phyloP scores from a whole-genome alignment of 495 filamentous ascomycete genomes.

The Durotheca rogersii region DNA sequence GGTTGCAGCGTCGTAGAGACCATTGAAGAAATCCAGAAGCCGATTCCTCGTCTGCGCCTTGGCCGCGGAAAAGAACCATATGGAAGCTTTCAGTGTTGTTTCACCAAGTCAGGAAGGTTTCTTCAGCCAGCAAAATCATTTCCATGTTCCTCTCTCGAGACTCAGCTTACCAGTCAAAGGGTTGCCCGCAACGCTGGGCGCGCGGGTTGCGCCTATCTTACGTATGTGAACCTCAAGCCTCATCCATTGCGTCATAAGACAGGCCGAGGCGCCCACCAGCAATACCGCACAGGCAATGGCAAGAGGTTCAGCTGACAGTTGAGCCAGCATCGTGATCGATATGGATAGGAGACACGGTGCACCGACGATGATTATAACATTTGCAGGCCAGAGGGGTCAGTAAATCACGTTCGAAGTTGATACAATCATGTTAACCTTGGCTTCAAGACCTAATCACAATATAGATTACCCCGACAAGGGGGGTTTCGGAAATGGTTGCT shows the following conservation, averaged over 20 bases:
- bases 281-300: not conserved
- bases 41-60: constrained; percentile 37
- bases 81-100: constrained; percentile 13
- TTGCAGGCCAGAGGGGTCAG: too few relatives aligned
- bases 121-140: not conserved
- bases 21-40: constrained; percentile 36
- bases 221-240: constrained; percentile 21
- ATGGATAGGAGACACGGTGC: too few relatives aligned
- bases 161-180: constrained; percentile 22
- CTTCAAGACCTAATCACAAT: too few relatives aligned
- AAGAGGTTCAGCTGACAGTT: constrained; percentile 13
- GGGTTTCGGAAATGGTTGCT: too few relatives aligned
- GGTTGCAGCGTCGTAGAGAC: constrained; percentile 33
- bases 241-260: constrained; percentile 15
- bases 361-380: too few relatives aligned
- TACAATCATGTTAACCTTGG: too few relatives aligned
- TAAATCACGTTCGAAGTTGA: too few relatives aligned
- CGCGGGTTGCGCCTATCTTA: constrained; percentile 26
- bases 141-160: not conserved
- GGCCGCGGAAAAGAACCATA: constrained; percentile 7
- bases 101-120: constrained; percentile 7
- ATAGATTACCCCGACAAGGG: too few relatives aligned
- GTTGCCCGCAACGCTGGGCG: constrained; percentile 17
- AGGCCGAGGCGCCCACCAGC: constrained; percentile 11
- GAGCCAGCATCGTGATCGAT: constrained; percentile 9